These are phyloP conservation scores for Leishmania major DNA, from an alignment of 208 protist species.

Conservation along the genomic window DNA sequence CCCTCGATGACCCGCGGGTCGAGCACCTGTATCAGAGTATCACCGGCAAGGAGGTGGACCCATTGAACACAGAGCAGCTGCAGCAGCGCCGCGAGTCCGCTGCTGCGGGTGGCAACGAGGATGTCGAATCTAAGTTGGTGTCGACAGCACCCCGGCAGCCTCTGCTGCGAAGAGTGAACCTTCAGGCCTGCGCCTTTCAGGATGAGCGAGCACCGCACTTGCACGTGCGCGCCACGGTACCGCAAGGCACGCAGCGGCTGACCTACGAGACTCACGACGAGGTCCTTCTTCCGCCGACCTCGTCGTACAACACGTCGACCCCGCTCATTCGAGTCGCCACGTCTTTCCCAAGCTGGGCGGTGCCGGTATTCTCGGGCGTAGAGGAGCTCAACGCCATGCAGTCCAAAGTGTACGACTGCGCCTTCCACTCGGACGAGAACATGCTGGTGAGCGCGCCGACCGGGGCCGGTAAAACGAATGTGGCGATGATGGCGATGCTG, in stretches of 20 bases:
- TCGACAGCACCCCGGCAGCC: constrained; percentile 34
- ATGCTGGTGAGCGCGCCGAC: constrained; percentile 99
- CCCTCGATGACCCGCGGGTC: constrained; percentile 51
- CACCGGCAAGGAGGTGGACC: constrained; percentile 78
- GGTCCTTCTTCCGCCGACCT: constrained; percentile 75
- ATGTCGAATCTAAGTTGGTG: constrained; percentile 1
- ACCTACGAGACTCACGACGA: constrained; percentile 90
- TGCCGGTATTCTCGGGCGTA: constrained; percentile 63
- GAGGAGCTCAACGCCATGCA: constrained; percentile 97
- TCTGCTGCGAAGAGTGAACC: constrained; percentile 68
- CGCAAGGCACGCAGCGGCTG: constrained; percentile 63
- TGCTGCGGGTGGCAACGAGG: constrained; percentile 11
- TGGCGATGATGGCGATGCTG: constrained; percentile 99
- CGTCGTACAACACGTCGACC: constrained; percentile 45
- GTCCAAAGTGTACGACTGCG: constrained; percentile 92
- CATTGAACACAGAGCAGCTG: constrained; percentile 22
- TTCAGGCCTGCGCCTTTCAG: constrained; percentile 76
- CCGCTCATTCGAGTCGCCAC: constrained; percentile 33
- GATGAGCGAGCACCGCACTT: constrained; percentile 83
- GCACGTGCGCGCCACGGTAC: constrained; percentile 68
- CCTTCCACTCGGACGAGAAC: constrained; percentile 96
- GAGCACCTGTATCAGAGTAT: constrained; percentile 83
- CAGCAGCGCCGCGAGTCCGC: constrained; percentile 3
- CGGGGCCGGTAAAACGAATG: constrained; percentile 99
- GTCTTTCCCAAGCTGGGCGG: constrained; percentile 73